Percentiles rank a stretch among this genome's conserved stretches.
Evolutionary conservation across 2,329 filamentous ascomycete genomes (phyloP).

Genomic region (Cucurbitaria berberidis): DNA sequence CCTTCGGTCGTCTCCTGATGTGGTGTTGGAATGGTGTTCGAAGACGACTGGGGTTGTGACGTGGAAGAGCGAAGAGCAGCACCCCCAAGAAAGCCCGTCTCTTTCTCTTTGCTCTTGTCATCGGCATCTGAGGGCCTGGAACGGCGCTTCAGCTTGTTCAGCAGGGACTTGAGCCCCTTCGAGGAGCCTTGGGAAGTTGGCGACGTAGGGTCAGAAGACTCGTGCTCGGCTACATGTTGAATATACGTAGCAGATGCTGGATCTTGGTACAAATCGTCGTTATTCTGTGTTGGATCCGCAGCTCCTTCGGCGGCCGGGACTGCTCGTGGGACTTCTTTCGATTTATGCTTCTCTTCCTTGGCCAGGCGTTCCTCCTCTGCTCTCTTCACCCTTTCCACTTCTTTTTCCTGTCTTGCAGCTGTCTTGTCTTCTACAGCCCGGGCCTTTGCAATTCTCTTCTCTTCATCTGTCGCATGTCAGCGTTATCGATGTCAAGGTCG

Average conservation of each 20-base stretch:
- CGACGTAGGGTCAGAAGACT: conserved; percentile 22
- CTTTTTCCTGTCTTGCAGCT: conserved; percentile 46
- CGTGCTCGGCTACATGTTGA: conserved; percentile 10
- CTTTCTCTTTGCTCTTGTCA: conserved; percentile 25
- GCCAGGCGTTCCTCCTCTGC: conserved; percentile 59
- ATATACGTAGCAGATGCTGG: conserved; percentile 13
- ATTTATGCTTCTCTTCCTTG: conserved; percentile 63
- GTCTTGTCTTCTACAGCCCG: conserved; percentile 60
- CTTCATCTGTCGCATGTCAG: conserved; percentile 55
- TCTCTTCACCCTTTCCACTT: conserved; percentile 56
- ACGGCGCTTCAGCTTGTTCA: conserved; percentile 49
- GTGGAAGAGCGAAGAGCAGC: conserved; percentile 43
- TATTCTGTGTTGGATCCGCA: conserved; percentile 6
- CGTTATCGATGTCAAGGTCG: neutral
- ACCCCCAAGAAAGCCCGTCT: conserved; percentile 54
- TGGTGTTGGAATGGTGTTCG: conserved; percentile 2
- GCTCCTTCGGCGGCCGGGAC: conserved; percentile 14
- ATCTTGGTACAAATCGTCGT: conserved; percentile 30
- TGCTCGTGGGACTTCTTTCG: conserved; percentile 42
- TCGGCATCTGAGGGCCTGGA: conserved; percentile 39
- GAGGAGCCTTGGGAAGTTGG: conserved; percentile 38
- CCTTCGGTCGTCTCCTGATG: conserved; percentile 12
- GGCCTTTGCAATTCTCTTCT: conserved; percentile 57
- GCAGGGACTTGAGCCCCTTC: conserved; percentile 46
- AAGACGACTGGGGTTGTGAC: conserved; percentile 21